Evolutionary conservation across 148 eudicot genomes (phyloP).

Genomic region (Beta vulgaris): DNA sequence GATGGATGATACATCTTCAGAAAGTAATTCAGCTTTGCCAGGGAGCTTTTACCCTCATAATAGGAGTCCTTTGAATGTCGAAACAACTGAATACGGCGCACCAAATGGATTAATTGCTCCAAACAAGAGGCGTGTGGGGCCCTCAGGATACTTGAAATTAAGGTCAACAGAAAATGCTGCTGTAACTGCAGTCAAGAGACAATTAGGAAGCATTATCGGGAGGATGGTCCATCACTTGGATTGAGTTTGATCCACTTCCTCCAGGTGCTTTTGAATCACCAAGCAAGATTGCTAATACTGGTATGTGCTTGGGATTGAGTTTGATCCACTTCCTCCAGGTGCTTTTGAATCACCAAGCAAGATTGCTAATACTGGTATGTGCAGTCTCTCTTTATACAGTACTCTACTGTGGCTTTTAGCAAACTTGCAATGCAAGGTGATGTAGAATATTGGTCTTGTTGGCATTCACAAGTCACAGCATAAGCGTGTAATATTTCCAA

Average conservation of each 20-base stretch:
- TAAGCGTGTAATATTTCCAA: neutral
- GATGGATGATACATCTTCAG: slow-evolving; percentile 74
- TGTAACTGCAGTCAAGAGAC: slow-evolving; percentile 89
- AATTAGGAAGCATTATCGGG: slow-evolving; percentile 69
- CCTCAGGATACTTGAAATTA: slow-evolving; percentile 89
- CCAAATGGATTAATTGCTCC: slow-evolving; percentile 39
- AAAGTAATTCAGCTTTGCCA: slow-evolving; percentile 57
- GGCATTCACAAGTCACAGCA: neutral
- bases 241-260: too few species aligned
- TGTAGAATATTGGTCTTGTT: neutral
- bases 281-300: too few species aligned
- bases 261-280: too few species aligned
- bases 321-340: slow-evolving; percentile 90
- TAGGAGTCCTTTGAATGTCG: slow-evolving; percentile 34
- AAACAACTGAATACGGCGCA: slow-evolving; percentile 39
- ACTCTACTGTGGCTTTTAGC: neutral
- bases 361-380: slow-evolving; percentile 48
- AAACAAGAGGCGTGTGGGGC: slow-evolving; percentile 51
- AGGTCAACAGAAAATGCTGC: slow-evolving; percentile 77
- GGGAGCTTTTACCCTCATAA: slow-evolving; percentile 37
- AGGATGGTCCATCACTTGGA: slow-evolving; percentile 93
- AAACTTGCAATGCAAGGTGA: neutral
- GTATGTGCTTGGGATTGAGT: slow-evolving; percentile 73
- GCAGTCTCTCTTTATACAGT: neutral
- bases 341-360: slow-evolving; percentile 71